These are phyloP conservation scores for Capsaspora owczarzaki DNA, from an alignment of 78 protist genomes.

Conservation along the genomic window DNA sequence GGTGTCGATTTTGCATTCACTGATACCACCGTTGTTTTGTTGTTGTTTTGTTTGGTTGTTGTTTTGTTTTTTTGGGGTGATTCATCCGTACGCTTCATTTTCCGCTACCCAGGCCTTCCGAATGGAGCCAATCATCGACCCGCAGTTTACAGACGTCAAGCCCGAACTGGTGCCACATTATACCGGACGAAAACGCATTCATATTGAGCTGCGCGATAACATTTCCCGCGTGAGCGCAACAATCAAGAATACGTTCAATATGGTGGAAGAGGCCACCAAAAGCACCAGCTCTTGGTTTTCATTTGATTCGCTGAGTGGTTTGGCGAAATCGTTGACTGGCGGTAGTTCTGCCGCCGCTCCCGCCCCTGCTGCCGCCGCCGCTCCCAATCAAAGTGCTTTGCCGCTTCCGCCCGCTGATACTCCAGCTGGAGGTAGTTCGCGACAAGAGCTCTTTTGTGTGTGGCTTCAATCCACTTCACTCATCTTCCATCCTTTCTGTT, in stretches of 20 bases:
- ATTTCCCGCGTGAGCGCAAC: not conserved
- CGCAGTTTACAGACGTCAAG: not conserved
- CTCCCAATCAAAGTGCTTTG: not conserved
- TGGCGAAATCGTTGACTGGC: not conserved
- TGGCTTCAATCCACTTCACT: not conserved
- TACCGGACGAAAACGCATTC: not conserved
- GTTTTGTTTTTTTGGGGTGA: too few relatives aligned
- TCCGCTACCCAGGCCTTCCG: too few relatives aligned
- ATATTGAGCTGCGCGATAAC: not conserved
- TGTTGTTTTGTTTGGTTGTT: too few relatives aligned
- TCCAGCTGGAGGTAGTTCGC: not conserved
- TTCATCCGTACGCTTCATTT: too few relatives aligned
- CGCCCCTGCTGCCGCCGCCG: not conserved
- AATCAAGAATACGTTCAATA: too few relatives aligned
- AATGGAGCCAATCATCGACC: not conserved
- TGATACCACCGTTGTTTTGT: too few relatives aligned
- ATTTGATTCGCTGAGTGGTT: not conserved
- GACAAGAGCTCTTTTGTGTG: not conserved
- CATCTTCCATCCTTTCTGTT: not conserved
- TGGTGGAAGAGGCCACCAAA: not conserved
- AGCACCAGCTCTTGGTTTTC: not conserved
- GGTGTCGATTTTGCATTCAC: too few relatives aligned
- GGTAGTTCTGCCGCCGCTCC: not conserved
- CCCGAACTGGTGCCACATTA: not conserved
- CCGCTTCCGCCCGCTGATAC: not conserved